Evolutionary conservation across 1,139 yeast species (phyloP), one percentile per base, ranked within the genome.

Genomic region (Pichia sp.): DNA sequence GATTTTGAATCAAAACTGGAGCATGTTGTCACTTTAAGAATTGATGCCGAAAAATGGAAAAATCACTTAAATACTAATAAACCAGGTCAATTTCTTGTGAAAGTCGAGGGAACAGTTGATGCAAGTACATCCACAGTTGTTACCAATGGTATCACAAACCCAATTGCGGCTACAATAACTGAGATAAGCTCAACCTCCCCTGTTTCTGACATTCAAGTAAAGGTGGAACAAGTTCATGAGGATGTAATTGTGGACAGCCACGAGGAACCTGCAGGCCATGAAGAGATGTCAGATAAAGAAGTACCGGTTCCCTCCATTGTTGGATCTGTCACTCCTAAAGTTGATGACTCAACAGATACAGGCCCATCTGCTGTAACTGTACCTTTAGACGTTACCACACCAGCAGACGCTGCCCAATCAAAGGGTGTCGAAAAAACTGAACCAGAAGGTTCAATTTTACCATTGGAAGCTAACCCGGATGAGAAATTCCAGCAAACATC

Each of bases 1-100:
- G 6, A 23, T 16, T 22, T 15, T 14, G 3, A 20, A 5, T 13
- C 25, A 4, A 21, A 15, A 5, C n/a, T n/a, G n/a, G 2, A n/a
- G 7, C 18, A 11, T 22, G 25, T 33, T 17, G 50, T 49, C 4
- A 37, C 39, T 4, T 22, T 48, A 14, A 45, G 41, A 19, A 25
- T 50, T 5, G 28, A 29, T 27, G 26, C 46, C 12, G 31, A 22
- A 2, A 45, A 33, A 27, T 34, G 41, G 41, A 34, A 31, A 30
- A 21, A 7, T 22, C 16, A 11, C n/a, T 7, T 23, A 23, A n/a
- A n/a, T 12, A 7, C 7, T 7, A 23, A 11, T 14, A 14, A 16
- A 6, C 2, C 6, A 6, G 8, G 17, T 11, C 13, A 26, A 8
- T 13, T 27, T 20, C n/a, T 24, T 5, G 22, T 34, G 8, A 38